Evolutionary conservation across 2,329 filamentous ascomycete genomes (phyloP), one percentile per base, ranked within the genome.

Genomic region (Colletotrichum truncatum): DNA sequence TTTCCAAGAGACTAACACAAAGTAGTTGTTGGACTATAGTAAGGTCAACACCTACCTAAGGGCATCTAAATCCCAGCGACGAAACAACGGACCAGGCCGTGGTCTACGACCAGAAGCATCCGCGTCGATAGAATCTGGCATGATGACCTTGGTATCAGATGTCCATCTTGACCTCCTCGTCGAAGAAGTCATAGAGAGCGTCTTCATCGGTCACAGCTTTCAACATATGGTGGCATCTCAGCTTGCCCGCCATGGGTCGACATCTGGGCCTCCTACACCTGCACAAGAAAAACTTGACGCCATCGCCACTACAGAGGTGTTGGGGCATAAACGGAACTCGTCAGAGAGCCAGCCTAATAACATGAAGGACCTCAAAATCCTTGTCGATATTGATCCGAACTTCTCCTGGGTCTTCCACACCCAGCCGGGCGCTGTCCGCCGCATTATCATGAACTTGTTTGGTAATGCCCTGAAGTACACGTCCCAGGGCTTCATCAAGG

Each of bases 391-490:
- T 6, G 76, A 79, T 3, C 80, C 70, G 68, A 79, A 25, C 70
- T 77, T 46, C 66, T 78, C 69, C 12, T 89, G 87, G 86, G 74
- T 78, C 12, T 86, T 88, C 64, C 77, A 80, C 4, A 82, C 85
- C 2, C 83, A 89, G 41, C 82, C 85, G 0, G 86, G 87, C 6
- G 78, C 78, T 0, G 70, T 81, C 6, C 76, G 80, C 18, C 80
- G 86, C 11, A 82, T 89, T 41, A 77, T 89, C 18, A 85, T 85
- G 82, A 86, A 86, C 57, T 68, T 86, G 3, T 80, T 85, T 25
- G 84, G 84, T 4, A 87, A 86, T 68, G 80, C 84, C 0, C 77
- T 86, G 70, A 87, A 86, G 68, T 86, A 85, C 66, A 86, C 83
- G 3, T 76, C 79, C 6, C 70, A 73, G 6, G 83, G 83, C 18